Evolutionary conservation across 352 stramenopile species (phyloP), one percentile per base, ranked within the genome.

Genomic region (Phytopythium aichiense): DNA sequence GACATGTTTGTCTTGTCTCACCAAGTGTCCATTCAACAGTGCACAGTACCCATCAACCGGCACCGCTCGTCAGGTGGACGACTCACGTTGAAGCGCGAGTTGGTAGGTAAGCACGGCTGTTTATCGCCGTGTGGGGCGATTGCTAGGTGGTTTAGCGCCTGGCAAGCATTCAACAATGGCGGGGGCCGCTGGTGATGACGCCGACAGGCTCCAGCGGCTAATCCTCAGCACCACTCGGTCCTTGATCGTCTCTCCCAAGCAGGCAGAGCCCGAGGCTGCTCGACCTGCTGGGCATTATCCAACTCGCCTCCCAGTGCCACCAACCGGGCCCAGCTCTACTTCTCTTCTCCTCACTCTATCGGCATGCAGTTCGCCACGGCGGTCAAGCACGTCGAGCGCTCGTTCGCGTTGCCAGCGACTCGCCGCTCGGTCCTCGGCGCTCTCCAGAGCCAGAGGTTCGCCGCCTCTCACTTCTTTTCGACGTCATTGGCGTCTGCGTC

Each of bases 391-490:
- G 35, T 52, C 38, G n/a, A 70, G 48, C 59, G 60, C 20, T 66
- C 60, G 13, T 43, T 52, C 9, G 68, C 62, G n/a, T 43, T 55
- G 3, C 33, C 25, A 7, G 38, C 66, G 13, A 22, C 57, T n/a
- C 58, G 43, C n/a, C 38, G 49, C 23, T 59, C 63, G 18, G 53
- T 54, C 31, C 13, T 68, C 13, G 28, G 40, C 5, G 33, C 50
- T 8, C n/a, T 68, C 18, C 63, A 57, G 33, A 42, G 30, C 11
- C 48, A 62, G 23, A 64, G 37, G 13, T 58, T 66, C 25, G 59
- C 59, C 3, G 54, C 59, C 15, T 23, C 56, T 8, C 49, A 59
- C 9, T 66, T 63, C 54, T 71, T 60, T 20, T 68, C 67, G 28
- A 72, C 61, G 20, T 49, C 58, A 16, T 22, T 28, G 9, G 45